Evolutionary conservation across 1,284 basidiomycete species (phyloP).

Genomic region (Grifola frondosa): DNA sequence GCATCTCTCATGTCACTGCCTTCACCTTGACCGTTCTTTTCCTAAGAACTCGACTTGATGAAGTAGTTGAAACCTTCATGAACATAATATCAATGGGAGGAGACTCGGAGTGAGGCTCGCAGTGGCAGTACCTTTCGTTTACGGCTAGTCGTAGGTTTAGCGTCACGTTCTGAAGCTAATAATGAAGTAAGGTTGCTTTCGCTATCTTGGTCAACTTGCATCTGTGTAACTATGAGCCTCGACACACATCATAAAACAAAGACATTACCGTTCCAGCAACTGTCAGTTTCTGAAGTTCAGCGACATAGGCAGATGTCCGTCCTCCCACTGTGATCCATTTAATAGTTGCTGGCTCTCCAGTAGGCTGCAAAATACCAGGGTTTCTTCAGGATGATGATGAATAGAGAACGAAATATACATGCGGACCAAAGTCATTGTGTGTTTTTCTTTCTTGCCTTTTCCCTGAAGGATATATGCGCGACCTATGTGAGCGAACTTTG

Average conservation of each 20-base stretch:
- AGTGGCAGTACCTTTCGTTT: conserved; percentile 30
- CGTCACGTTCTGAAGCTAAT: conserved; percentile 16
- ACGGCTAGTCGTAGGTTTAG: conserved; percentile 3
- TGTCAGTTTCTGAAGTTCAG: conserved; percentile 58
- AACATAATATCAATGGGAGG: too few relatives aligned
- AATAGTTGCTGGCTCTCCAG: conserved; percentile 71
- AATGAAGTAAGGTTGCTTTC: conserved; percentile 37
- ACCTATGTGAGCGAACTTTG: conserved; percentile 5
- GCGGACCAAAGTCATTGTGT: conserved; percentile 54
- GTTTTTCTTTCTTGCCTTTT: conserved; percentile 49
- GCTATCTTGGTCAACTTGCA: conserved; percentile 12
- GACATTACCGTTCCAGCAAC: neutral
- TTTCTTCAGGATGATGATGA: neutral
- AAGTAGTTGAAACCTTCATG: too few relatives aligned
- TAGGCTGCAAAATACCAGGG: conserved; percentile 59
- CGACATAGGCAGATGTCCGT: conserved; percentile 75
- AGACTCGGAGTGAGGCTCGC: too few relatives aligned
- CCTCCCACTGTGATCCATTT: conserved; percentile 81
- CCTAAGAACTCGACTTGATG: too few relatives aligned
- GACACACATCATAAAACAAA: neutral
- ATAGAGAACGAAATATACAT: neutral
- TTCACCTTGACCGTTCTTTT: too few relatives aligned
- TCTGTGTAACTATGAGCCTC: neutral
- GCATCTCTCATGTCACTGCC: too few relatives aligned
- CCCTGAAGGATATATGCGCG: conserved; percentile 5